Percentiles rank a stretch among this genome's conserved stretches.
Evolutionary conservation across 2,329 filamentous ascomycete genomes (phyloP).

Genomic region (Hypocreales sp.): DNA sequence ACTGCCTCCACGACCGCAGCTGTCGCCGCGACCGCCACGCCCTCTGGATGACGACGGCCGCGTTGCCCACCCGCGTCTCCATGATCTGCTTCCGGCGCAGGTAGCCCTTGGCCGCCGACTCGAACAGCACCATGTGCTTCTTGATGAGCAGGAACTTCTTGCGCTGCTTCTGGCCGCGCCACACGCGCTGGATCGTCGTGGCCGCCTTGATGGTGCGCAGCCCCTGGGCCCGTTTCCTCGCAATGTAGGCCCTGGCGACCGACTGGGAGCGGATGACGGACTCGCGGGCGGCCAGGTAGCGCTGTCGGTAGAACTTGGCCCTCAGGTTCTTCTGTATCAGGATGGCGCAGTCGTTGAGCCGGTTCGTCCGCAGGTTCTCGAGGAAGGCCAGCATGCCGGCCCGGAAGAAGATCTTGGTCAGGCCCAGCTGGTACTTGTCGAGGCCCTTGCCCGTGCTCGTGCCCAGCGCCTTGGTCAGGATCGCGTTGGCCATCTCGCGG

Average conservation of each 20-base stretch:
- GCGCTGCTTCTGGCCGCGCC: slow-evolving; percentile 83
- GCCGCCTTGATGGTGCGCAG: slow-evolving; percentile 72
- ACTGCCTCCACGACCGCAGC: slow-evolving; percentile 68
- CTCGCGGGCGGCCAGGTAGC: slow-evolving; percentile 74
- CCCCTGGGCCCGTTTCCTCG: slow-evolving; percentile 64
- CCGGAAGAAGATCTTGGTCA: slow-evolving; percentile 99
- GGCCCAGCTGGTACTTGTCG: slow-evolving; percentile 93
- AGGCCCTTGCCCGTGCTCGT: slow-evolving; percentile 56
- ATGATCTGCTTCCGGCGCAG: slow-evolving; percentile 81
- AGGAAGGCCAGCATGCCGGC: slow-evolving; percentile 97
- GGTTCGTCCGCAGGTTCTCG: slow-evolving; percentile 80
- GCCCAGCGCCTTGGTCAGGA: slow-evolving; percentile 76
- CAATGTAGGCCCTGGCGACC: slow-evolving; percentile 59
- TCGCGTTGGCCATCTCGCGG: slow-evolving; percentile 82
- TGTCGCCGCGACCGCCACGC: slow-evolving; percentile 73
- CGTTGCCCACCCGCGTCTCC: slow-evolving; percentile 86
- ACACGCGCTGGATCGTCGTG: slow-evolving; percentile 87
- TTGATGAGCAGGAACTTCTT: slow-evolving; percentile 66
- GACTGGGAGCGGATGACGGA: slow-evolving; percentile 73
- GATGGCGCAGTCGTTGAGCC: slow-evolving; percentile 84
- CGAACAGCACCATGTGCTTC: slow-evolving; percentile 72
- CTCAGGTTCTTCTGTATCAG: slow-evolving; percentile 98
- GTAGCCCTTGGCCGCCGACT: slow-evolving; percentile 84
- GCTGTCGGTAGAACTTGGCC: slow-evolving; percentile 86
- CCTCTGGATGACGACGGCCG: slow-evolving; percentile 78